Evolutionary conservation across 768 basidiomycete species (phyloP).

Genomic region (Termitomyces sp.): DNA sequence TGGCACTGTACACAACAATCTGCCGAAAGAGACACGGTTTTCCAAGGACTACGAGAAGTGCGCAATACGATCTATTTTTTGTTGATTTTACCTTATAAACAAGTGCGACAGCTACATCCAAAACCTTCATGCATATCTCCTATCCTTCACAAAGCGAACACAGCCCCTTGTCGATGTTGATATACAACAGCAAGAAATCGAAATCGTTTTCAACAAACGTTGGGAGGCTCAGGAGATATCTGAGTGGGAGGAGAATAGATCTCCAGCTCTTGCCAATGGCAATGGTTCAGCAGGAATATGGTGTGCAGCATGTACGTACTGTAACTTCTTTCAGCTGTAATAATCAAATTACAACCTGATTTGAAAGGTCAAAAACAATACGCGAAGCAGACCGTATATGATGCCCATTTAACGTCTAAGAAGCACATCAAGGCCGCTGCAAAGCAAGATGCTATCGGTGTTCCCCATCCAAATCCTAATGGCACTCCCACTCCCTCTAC

Average conservation of each 20-base stretch:
- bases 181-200: slow-evolving; percentile 55
- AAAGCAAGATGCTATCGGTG: slow-evolving; percentile 52
- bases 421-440: slow-evolving; percentile 91
- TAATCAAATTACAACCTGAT: background rate
- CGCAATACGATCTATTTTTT: slow-evolving; percentile 21
- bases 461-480: slow-evolving; percentile 51
- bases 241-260: slow-evolving; percentile 61
- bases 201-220: slow-evolving; percentile 63
- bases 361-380: slow-evolving; percentile 84
- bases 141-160: slow-evolving; percentile 81
- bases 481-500: slow-evolving; percentile 31
- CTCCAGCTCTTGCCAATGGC: slow-evolving; percentile 40
- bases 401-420: slow-evolving; percentile 92
- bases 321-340: slow-evolving; percentile 23
- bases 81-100: background rate
- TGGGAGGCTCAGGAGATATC: slow-evolving; percentile 77
- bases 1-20: slow-evolving; percentile 57
- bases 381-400: slow-evolving; percentile 96
- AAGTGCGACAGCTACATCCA: slow-evolving; percentile 64
- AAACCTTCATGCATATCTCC: slow-evolving; percentile 73
- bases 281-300: slow-evolving; percentile 62
- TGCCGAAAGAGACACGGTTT: slow-evolving; percentile 59
- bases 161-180: slow-evolving; percentile 79
- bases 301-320: slow-evolving; percentile 84
- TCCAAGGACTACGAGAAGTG: slow-evolving; percentile 79